A percentile compares a stretch with the other conserved stretches of the same genome.
phyloP scores from a whole-genome alignment of 805 yeast genomes.

The Clavispora vitiphila region DNA sequence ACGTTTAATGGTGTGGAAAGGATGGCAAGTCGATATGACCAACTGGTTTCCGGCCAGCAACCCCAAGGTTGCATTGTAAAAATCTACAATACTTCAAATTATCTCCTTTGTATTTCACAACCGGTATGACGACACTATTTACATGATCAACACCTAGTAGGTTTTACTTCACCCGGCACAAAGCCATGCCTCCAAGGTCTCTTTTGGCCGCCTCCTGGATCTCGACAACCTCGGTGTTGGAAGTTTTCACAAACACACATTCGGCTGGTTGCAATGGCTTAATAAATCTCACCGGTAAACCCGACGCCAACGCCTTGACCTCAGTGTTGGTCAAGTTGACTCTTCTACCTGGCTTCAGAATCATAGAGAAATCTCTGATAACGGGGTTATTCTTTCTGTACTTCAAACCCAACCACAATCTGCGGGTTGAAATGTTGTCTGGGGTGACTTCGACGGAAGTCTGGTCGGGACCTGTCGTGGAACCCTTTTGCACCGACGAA shows the following conservation, averaged over 20 bases:
- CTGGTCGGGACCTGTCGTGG: conserved; percentile 76
- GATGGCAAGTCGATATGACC: conserved; percentile 85
- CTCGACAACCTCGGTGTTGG: conserved; percentile 53
- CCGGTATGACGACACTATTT: conserved; percentile 5
- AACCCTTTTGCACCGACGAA: conserved; percentile 79
- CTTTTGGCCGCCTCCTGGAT: conserved; percentile 81
- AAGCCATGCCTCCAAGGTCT: conserved; percentile 67
- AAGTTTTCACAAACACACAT: conserved; percentile 60
- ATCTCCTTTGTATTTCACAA: background rate
- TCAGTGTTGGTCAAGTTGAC: conserved; percentile 61
- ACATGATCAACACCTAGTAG: conserved; percentile 3
- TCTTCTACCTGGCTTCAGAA: conserved; percentile 81
- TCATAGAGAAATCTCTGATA: conserved; percentile 60
- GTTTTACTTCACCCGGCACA: conserved; percentile 64
- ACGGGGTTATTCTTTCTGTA: conserved; percentile 80
- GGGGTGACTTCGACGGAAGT: conserved; percentile 74
- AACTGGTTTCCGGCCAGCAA: conserved; percentile 64
- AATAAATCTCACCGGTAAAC: conserved; percentile 67
- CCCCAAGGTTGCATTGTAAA: conserved; percentile 27
- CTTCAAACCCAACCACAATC: conserved; percentile 89
- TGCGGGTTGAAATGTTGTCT: conserved; percentile 78
- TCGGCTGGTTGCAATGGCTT: conserved; percentile 88
- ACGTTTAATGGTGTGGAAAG: conserved; percentile 66
- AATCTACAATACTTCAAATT: background rate
- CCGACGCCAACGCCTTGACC: conserved; percentile 68